Conservation (phyloP, 2,329 filamentous ascomycete genomes). For the Colletotrichum theobromicola region DNA sequence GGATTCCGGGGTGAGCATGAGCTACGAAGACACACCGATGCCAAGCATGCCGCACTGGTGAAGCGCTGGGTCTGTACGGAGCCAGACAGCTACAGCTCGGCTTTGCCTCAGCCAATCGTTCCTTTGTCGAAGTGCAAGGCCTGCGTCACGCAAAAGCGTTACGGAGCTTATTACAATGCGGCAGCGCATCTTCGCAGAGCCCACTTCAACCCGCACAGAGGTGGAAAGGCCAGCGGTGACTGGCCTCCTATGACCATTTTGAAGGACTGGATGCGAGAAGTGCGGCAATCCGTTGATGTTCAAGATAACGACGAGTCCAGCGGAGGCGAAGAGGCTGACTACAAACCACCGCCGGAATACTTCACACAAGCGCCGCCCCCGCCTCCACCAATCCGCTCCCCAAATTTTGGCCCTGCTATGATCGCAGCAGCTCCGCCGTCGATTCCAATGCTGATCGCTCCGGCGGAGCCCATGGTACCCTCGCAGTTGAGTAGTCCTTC, state of each 20-base stretch:
- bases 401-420: background rate
- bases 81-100: conserved; percentile 41
- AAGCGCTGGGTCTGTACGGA: conserved; percentile 63
- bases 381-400: conserved; percentile 6
- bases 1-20: conserved; percentile 94
- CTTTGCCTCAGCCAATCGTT: conserved; percentile 52
- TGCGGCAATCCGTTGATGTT: conserved; percentile 52
- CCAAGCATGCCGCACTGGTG: conserved; percentile 60
- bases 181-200: conserved; percentile 63
- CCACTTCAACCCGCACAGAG: conserved; percentile 61
- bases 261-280: conserved; percentile 67
- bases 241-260: conserved; percentile 63
- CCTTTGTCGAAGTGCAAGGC: conserved; percentile 62
- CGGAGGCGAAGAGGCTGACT: conserved; percentile 51
- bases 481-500: conserved; percentile 30
- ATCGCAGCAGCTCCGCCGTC: conserved; percentile 5
- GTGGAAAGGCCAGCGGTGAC: conserved; percentile 62
- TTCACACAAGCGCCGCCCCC: conserved; percentile 8
- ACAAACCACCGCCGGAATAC: conserved; percentile 17
- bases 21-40: conserved; percentile 70
- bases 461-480: background rate
- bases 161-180: conserved; percentile 65
- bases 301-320: conserved; percentile 54
- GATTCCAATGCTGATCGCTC: background rate
- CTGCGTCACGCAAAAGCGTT: conserved; percentile 60